Percentiles rank a stretch among this genome's conserved stretches.
These are phyloP conservation scores for Vitis amurensis DNA, from an alignment of 164 flowering plant genomes.

Conservation along the genomic window DNA sequence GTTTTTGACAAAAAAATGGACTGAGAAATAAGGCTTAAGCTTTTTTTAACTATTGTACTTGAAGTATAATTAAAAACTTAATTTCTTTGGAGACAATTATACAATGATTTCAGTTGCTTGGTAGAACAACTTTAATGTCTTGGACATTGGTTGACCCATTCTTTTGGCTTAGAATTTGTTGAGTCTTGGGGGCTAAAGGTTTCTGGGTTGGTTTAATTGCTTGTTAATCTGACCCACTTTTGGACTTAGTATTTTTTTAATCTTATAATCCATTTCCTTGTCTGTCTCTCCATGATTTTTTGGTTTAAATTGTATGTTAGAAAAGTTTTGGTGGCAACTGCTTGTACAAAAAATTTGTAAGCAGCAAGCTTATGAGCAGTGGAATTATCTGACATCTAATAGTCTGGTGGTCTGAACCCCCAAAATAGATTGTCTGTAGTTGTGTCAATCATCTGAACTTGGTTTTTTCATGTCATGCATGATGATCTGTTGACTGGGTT, in stretches of 20 bases:
- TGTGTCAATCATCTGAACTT: not conserved
- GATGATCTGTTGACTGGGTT: too few species aligned
- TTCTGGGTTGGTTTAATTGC: not conserved
- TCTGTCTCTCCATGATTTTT: not conserved
- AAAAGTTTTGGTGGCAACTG: not conserved
- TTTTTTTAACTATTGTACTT: too few species aligned
- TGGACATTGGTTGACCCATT: too few species aligned
- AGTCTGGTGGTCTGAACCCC: not conserved
- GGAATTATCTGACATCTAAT: not conserved
- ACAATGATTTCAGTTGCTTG: too few species aligned
- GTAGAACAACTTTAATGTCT: too few species aligned
- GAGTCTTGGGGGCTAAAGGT: too few species aligned
- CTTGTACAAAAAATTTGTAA: not conserved
- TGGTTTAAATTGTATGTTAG: not conserved
- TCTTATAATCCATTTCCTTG: not conserved
- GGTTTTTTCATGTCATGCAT: not conserved
- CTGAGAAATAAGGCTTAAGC: too few species aligned
- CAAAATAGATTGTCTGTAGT: not conserved
- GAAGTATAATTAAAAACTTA: too few species aligned
- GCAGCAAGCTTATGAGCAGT: not conserved
- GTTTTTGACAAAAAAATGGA: too few species aligned
- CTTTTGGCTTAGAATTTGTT: too few species aligned
- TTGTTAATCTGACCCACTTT: not conserved
- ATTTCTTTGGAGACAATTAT: too few species aligned
- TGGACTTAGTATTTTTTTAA: not conserved